Percentiles rank a stretch among this genome's conserved stretches.
Evolutionary conservation across 2,329 filamentous ascomycete species (phyloP).

Genomic region (Penicillium sp.): DNA sequence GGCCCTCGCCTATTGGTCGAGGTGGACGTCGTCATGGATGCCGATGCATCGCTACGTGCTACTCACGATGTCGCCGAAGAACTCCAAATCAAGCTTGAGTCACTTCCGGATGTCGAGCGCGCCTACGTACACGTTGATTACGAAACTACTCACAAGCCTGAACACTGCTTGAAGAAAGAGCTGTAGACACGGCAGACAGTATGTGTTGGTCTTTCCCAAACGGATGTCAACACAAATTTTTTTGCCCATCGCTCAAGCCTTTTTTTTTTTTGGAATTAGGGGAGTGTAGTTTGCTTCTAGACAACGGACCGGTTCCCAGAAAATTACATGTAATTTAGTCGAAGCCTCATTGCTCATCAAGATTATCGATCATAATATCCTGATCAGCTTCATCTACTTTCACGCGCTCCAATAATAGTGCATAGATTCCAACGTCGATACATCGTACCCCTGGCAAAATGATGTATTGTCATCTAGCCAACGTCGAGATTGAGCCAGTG

Average conservation of each 20-base stretch:
- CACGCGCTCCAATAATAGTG: too few relatives aligned
- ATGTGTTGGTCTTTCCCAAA: neutral
- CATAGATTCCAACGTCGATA: too few relatives aligned
- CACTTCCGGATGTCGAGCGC: constrained; percentile 83
- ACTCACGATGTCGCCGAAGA: constrained; percentile 94
- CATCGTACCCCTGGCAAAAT: too few relatives aligned
- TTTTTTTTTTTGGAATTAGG: too few relatives aligned
- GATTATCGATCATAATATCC: too few relatives aligned
- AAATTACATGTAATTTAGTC: too few relatives aligned
- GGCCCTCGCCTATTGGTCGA: constrained; percentile 88
- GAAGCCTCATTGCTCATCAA: too few relatives aligned
- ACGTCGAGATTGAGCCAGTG: too few relatives aligned
- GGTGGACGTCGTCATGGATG: constrained; percentile 93
- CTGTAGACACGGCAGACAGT: constrained; percentile 38
- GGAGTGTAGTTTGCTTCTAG: too few relatives aligned
- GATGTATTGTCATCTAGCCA: too few relatives aligned
- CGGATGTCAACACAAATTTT: neutral
- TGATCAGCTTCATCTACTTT: too few relatives aligned
- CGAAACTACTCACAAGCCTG: constrained; percentile 91
- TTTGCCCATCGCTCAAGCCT: neutral
- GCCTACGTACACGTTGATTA: constrained; percentile 98
- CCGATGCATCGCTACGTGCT: constrained; percentile 66
- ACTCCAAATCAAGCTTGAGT: constrained; percentile 91
- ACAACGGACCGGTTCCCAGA: too few relatives aligned
- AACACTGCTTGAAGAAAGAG: constrained; percentile 71